These are phyloP conservation scores for Fusarium aywerte DNA, from an alignment of 2,329 filamentous ascomycete genomes.

Conservation along the genomic window DNA sequence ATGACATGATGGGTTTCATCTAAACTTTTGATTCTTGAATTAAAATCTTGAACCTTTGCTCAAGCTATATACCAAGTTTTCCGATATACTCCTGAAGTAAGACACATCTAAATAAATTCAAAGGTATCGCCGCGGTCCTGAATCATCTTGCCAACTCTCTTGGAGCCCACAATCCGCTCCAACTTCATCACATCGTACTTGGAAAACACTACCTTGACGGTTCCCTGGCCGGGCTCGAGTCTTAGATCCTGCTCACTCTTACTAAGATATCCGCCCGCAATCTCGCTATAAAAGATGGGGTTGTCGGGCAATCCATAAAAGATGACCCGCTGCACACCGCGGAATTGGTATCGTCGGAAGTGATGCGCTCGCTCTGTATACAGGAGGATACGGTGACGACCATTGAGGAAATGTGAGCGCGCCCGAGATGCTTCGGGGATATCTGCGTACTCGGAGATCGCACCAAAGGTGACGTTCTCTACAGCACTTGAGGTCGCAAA, in stretches of 20 bases:
- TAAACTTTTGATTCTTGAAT: conserved; percentile 17
- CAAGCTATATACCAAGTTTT: conserved; percentile 9
- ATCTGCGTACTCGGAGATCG: conserved; percentile 88
- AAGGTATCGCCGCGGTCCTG: conserved; percentile 88
- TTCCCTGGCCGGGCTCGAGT: conserved; percentile 68
- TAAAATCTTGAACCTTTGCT: neutral
- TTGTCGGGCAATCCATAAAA: conserved; percentile 94
- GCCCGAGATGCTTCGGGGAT: conserved; percentile 83
- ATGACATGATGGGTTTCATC: conserved; percentile 31
- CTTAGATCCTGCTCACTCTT: conserved; percentile 67
- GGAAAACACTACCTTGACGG: conserved; percentile 76
- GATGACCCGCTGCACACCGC: conserved; percentile 84
- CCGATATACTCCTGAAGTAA: conserved; percentile 10
- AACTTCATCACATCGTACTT: conserved; percentile 90
- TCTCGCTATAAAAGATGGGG: conserved; percentile 80
- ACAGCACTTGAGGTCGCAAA: conserved; percentile 77
- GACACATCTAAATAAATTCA: conserved; percentile 78
- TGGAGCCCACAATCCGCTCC: conserved; percentile 86
- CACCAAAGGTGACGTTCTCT: conserved; percentile 70
- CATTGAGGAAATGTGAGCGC: conserved; percentile 85
- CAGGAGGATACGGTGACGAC: conserved; percentile 82
- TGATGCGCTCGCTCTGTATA: conserved; percentile 98
- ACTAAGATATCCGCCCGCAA: conserved; percentile 74
- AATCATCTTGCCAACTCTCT: conserved; percentile 85
- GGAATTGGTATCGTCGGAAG: conserved; percentile 86